phyloP scores from a whole-genome alignment of 2,329 filamentous ascomycete genomes.

The Verticillium dahliae region DNA sequence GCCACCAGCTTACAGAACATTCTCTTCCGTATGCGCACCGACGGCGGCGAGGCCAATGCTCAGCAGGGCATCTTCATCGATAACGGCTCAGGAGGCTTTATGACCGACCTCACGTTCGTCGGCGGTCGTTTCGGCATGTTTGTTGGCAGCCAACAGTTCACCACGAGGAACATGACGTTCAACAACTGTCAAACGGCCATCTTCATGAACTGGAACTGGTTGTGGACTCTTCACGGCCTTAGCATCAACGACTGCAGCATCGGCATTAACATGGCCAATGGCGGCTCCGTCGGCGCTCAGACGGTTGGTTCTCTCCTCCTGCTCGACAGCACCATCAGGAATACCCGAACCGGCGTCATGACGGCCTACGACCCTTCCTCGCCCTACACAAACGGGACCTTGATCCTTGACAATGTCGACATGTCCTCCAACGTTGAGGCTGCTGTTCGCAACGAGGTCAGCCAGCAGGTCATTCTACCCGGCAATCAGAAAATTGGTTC shows the following conservation, averaged over 20 bases:
- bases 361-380: conserved; percentile 63
- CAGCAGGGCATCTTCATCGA: conserved; percentile 81
- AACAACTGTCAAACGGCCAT: conserved; percentile 77
- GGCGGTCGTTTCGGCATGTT: conserved; percentile 74
- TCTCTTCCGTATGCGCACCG: conserved; percentile 69
- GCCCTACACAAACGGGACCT: conserved; percentile 67
- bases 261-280: conserved; percentile 72
- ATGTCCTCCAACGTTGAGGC: conserved; percentile 60
- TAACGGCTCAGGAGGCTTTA: conserved; percentile 77
- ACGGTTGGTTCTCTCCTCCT: conserved; percentile 81
- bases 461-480: conserved; percentile 53
- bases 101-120: conserved; percentile 77
- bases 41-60: conserved; percentile 55
- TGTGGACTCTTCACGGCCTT: conserved; percentile 73
- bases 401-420: conserved; percentile 87
- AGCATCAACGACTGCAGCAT: conserved; percentile 68
- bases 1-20: conserved; percentile 77
- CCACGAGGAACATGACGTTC: conserved; percentile 75
- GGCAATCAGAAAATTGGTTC: conserved; percentile 64
- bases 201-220: conserved; percentile 90
- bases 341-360: conserved; percentile 69
- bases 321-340: conserved; percentile 71
- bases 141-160: conserved; percentile 83
- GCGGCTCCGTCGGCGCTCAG: conserved; percentile 48
- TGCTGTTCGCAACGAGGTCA: conserved; percentile 56